Evolutionary conservation across 768 basidiomycete genomes (phyloP).

Genomic region (Sutorius australiensis): DNA sequence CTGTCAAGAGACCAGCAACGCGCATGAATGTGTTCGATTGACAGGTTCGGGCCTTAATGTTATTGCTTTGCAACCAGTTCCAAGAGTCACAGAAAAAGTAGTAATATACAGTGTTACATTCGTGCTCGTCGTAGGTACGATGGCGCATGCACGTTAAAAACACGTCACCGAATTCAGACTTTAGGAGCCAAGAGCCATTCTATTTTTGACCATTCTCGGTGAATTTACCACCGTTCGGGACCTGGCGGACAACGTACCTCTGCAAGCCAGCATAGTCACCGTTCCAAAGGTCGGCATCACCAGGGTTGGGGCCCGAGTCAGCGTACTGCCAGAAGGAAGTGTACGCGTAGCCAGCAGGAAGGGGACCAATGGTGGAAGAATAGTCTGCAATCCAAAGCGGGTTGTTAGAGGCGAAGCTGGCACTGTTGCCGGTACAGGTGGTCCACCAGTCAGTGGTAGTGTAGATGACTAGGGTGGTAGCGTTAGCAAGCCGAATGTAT

Average conservation of each 20-base stretch:
- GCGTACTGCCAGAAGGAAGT: conserved; percentile 62
- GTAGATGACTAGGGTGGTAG: conserved; percentile 45
- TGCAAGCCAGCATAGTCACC: conserved; percentile 44
- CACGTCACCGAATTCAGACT: neutral
- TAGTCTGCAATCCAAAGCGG: conserved; percentile 63
- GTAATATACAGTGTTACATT: neutral
- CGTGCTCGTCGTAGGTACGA: neutral
- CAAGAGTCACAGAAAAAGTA: neutral
- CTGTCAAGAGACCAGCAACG: neutral
- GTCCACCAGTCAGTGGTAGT: conserved; percentile 68
- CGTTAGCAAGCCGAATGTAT: neutral
- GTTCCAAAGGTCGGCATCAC: conserved; percentile 57
- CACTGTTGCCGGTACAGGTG: conserved; percentile 58
- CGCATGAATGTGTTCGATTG: neutral
- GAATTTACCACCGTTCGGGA: neutral
- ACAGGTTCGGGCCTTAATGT: no score
- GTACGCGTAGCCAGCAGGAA: conserved; percentile 58
- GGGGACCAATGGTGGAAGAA: conserved; percentile 44
- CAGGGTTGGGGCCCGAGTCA: conserved; percentile 51
- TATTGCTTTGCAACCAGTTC: neutral
- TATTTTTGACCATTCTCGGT: neutral
- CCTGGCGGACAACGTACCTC: conserved; percentile 25
- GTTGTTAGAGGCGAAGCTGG: conserved; percentile 45
- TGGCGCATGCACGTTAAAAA: neutral
- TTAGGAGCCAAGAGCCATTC: conserved; percentile 20